Evolutionary conservation across 192 early-diverging fungal species (phyloP).

Genomic region (Endogone sp.): DNA sequence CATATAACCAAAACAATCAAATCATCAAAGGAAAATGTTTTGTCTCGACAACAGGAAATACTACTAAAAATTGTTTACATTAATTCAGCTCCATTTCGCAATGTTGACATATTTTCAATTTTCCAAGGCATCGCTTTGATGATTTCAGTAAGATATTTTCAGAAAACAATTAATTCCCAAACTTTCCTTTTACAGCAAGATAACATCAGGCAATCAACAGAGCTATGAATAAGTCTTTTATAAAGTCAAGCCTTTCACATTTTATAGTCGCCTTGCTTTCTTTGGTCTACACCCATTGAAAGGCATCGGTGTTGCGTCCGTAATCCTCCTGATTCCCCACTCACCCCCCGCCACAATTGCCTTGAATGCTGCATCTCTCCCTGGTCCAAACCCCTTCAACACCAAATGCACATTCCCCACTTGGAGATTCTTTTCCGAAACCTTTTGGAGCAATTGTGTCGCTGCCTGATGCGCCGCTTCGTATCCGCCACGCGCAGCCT

Average conservation of each 20-base stretch:
- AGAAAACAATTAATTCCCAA: too few species aligned
- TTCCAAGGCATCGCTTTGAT: too few species aligned
- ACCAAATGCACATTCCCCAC: conserved; percentile 68
- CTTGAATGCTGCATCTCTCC: conserved; percentile 88
- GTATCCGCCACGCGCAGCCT: conserved; percentile 80
- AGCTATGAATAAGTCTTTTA: background rate
- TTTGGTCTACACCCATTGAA: conserved; percentile 89
- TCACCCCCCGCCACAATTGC: conserved; percentile 65
- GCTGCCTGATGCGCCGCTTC: conserved; percentile 93
- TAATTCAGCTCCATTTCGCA: too few species aligned
- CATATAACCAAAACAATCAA: too few species aligned
- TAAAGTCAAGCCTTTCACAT: background rate
- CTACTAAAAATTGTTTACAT: too few species aligned
- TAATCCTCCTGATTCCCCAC: conserved; percentile 73
- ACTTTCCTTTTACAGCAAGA: too few species aligned
- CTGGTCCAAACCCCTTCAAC: conserved; percentile 89
- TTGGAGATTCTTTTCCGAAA: conserved; percentile 61
- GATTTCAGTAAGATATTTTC: too few species aligned
- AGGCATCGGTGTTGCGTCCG: conserved; percentile 87
- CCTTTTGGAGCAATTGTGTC: conserved; percentile 61
- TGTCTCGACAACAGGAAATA: too few species aligned
- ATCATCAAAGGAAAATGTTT: too few species aligned
- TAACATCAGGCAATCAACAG: too few species aligned
- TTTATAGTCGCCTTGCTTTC: conserved; percentile 83
- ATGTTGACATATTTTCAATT: too few species aligned